Conservation (phyloP, 169 alveolate genomes). For the Eimeria falciformis region DNA sequence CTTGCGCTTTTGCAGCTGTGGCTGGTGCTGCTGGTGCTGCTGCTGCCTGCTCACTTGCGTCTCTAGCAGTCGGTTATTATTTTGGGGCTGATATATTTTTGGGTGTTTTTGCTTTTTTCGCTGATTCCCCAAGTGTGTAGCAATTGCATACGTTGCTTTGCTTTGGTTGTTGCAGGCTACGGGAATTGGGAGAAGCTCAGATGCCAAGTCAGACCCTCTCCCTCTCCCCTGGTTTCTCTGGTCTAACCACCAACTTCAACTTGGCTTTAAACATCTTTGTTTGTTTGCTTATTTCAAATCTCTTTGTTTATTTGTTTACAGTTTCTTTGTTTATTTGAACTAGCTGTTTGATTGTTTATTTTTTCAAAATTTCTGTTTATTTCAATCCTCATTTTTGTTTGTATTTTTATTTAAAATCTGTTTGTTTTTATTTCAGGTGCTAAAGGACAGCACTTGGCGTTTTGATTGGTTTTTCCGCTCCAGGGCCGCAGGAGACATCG, state of each 20-base stretch:
- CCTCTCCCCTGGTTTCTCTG: too few relatives aligned
- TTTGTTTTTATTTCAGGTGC: background rate
- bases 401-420: background rate
- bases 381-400: too few relatives aligned
- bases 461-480: constrained; percentile 86
- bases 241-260: too few relatives aligned
- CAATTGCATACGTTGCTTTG: background rate
- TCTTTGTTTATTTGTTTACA: too few relatives aligned
- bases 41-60: background rate
- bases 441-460: constrained; percentile 83
- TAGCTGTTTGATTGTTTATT: too few relatives aligned
- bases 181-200: constrained; percentile 87
- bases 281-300: too few relatives aligned
- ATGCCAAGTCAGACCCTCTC: constrained; percentile 77
- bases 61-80: background rate
- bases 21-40: background rate
- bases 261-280: too few relatives aligned
- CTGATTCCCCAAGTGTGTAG: too few relatives aligned
- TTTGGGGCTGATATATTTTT: background rate
- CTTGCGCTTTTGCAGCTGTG: background rate
- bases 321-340: too few relatives aligned
- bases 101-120: too few relatives aligned
- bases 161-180: constrained; percentile 80
- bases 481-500: constrained; percentile 83
- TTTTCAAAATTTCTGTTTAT: too few relatives aligned